phyloP scores from a whole-genome alignment of 306 rosid species.

The Lithocarpus polystachyus region DNA sequence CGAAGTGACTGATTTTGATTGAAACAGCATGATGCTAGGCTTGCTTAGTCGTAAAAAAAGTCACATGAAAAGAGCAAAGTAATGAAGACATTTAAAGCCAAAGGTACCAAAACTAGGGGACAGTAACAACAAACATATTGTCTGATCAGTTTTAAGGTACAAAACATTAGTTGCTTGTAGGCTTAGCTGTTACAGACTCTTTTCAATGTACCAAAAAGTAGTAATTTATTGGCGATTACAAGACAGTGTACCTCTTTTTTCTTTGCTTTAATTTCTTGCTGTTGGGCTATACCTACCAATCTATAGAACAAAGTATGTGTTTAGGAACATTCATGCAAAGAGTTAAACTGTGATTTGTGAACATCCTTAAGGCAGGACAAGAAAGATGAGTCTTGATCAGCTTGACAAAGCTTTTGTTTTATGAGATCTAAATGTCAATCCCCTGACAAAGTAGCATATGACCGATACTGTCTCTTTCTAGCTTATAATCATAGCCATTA shows the following conservation, averaged over 20 bases:
- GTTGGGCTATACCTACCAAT: constrained; percentile 25
- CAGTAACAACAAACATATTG: constrained; percentile 5
- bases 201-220: neutral
- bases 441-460: constrained; percentile 48
- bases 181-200: constrained; percentile 27
- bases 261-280: neutral
- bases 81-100: constrained; percentile 20
- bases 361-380: constrained; percentile 29
- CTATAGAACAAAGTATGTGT: constrained; percentile 24
- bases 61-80: constrained; percentile 34
- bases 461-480: constrained; percentile 1
- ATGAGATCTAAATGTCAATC: constrained; percentile 28
- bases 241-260: constrained; percentile 2
- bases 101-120: constrained; percentile 37
- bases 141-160: constrained; percentile 18
- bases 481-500: neutral
- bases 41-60: neutral
- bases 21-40: constrained; percentile 6
- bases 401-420: constrained; percentile 25
- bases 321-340: constrained; percentile 31
- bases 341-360: constrained; percentile 27
- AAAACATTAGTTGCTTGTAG: constrained; percentile 8
- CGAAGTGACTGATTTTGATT: constrained; percentile 6
- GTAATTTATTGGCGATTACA: neutral
- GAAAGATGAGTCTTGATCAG: constrained; percentile 24